These are phyloP conservation scores for Candida ascalaphidarum DNA, from an alignment of 805 yeast genomes.

Conservation along the genomic window DNA sequence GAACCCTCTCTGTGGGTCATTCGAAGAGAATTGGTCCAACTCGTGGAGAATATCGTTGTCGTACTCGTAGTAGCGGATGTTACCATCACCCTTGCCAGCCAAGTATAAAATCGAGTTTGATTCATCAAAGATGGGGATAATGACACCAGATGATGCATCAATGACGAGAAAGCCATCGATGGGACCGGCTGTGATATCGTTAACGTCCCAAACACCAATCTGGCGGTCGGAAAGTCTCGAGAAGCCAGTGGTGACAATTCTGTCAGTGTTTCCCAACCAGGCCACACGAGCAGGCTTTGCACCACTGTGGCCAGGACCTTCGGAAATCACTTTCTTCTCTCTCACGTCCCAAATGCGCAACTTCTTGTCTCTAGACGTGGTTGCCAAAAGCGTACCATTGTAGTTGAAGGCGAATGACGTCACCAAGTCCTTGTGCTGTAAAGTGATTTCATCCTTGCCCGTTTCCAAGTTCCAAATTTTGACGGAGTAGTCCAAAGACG, in stretches of 20 bases:
- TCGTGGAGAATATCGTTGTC: constrained; percentile 76
- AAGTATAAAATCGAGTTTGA: constrained; percentile 72
- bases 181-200: constrained; percentile 68
- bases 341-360: constrained; percentile 89
- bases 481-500: constrained; percentile 85
- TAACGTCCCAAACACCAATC: constrained; percentile 86
- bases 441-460: constrained; percentile 60
- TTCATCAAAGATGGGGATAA: constrained; percentile 86
- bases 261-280: constrained; percentile 84
- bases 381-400: constrained; percentile 80
- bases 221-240: constrained; percentile 91
- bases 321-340: constrained; percentile 62
- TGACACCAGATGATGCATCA: constrained; percentile 87
- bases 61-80: constrained; percentile 87
- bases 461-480: constrained; percentile 84
- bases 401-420: constrained; percentile 90
- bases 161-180: constrained; percentile 81
- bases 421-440: constrained; percentile 83
- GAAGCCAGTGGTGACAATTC: constrained; percentile 91
- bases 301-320: constrained; percentile 87
- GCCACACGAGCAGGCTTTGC: constrained; percentile 83
- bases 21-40: constrained; percentile 81
- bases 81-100: constrained; percentile 98
- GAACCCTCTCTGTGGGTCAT: constrained; percentile 93
- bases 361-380: constrained; percentile 85